Percentiles rank a stretch among this genome's conserved stretches.
phyloP scores from a whole-genome alignment of 192 early-diverging fungal species.

The Piromyces finnis region DNA sequence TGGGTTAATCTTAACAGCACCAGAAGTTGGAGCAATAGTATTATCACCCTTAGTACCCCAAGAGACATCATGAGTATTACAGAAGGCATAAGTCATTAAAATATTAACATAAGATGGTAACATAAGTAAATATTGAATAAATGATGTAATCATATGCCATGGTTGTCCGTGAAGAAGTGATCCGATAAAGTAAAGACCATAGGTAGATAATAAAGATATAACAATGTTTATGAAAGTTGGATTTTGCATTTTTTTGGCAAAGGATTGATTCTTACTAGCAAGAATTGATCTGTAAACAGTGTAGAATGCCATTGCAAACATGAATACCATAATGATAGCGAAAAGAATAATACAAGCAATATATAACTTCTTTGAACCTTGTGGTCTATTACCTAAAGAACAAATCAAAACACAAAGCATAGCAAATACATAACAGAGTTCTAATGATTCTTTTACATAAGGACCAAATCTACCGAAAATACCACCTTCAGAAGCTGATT shows the following conservation, averaged over 20 bases:
- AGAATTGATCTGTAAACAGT: slow-evolving; percentile 1
- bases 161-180: slow-evolving; percentile 49
- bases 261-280: neutral
- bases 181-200: slow-evolving; percentile 44
- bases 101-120: slow-evolving; percentile 4
- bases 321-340: slow-evolving; percentile 20
- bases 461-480: neutral
- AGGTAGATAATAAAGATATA: slow-evolving; percentile 41
- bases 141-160: slow-evolving; percentile 59
- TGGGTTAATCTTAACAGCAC: neutral
- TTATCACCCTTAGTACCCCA: slow-evolving; percentile 38
- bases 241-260: neutral
- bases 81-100: slow-evolving; percentile 21
- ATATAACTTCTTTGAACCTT: slow-evolving; percentile 70
- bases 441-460: neutral
- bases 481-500: slow-evolving; percentile 8
- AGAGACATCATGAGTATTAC: slow-evolving; percentile 28
- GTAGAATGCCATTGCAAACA: slow-evolving; percentile 5
- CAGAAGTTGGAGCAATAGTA: neutral
- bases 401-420: neutral
- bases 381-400: slow-evolving; percentile 88
- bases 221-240: neutral
- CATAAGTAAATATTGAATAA: slow-evolving; percentile 36
- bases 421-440: neutral
- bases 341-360: slow-evolving; percentile 28